phyloP scores from a whole-genome alignment of 768 basidiomycete genomes.

The Phylloporus arenicola region DNA sequence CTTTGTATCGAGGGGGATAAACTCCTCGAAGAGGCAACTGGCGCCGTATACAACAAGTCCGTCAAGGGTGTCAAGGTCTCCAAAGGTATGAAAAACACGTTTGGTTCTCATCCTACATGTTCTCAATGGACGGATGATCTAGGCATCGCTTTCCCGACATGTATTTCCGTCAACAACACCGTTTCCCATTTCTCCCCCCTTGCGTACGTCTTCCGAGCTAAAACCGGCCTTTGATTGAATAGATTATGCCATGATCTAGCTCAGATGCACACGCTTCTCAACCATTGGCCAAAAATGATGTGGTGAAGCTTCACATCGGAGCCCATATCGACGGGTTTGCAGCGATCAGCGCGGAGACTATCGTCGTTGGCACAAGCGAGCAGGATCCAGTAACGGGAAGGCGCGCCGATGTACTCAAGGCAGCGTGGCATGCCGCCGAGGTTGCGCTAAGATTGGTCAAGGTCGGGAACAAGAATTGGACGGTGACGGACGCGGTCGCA shows the following conservation, averaged over 20 bases:
- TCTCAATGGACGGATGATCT: conserved; percentile 5
- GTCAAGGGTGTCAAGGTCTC: conserved; percentile 82
- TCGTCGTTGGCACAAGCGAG: conserved; percentile 77
- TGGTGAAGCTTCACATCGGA: conserved; percentile 94
- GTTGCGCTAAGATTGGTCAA: conserved; percentile 87
- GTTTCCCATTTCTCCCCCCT: conserved; percentile 98
- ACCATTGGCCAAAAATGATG: conserved; percentile 75
- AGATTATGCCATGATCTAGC: conserved; percentile 34
- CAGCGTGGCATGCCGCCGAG: conserved; percentile 91
- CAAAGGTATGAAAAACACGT: conserved; percentile 60
- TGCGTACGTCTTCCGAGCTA: conserved; percentile 51
- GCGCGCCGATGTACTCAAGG: conserved; percentile 87
- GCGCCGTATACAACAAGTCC: conserved; percentile 82
- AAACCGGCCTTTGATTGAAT: conserved; percentile 17
- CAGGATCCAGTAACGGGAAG: conserved; percentile 75
- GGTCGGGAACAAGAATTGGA: conserved; percentile 93
- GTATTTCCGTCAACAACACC: conserved; percentile 89
- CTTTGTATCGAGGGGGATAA: conserved; percentile 92
- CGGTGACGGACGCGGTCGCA: conserved; percentile 80
- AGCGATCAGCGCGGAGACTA: conserved; percentile 87
- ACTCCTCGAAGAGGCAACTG: conserved; percentile 81
- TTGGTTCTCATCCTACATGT: neutral
- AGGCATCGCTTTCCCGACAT: conserved; percentile 95
- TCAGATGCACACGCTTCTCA: conserved; percentile 70
- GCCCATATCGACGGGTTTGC: conserved; percentile 98